Evolutionary conservation across 78 protist species (phyloP), one percentile per base, ranked within the genome.

Genomic region (Dictyostelium capitatum): DNA sequence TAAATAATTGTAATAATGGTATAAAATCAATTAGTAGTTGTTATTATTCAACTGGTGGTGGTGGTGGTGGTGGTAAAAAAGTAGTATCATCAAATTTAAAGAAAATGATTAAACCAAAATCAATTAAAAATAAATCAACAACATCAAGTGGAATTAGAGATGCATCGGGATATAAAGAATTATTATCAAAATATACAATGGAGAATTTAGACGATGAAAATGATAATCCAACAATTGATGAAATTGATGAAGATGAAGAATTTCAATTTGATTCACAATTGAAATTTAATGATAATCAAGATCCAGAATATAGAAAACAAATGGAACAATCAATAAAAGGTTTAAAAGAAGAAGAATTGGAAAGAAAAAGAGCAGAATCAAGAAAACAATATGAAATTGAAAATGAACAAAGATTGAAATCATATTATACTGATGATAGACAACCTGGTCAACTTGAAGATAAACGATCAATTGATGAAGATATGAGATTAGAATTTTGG

Each of bases 401-500:
- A 30, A 6, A 25, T 30, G 9, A 32, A 32, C 23, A 67, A 5
- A 10, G 19, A 15, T 6, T 28, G 19, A 28, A 28, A 32, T 67
- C 23, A 0, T 59, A 75, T 37, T 54, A 48, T 10, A 47, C 23
- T 46, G 59, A 48, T 12, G 41, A 75, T 2, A 43, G 25, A 8
- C 0, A 5, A 15, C 8, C 28, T 5, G 50, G 43, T 57, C 23
- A 53, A 6, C 30, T 17, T 5, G 78, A 46, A 20, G 79, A 87
- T 51, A 87, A 50, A 56, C 19, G 4, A n/a, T 3, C 7, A 14
- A 87, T 87, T 25, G 84, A 87, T 6, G 41, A 62, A 32, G 93
- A 87, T n/a, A 53, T 78, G 53, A 47, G 47, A 59, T 19, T 67
- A 37, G 70, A 87, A 43, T 87, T 62, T 77, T 87, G 93, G 93